Base-by-base conservation (phyloP, 345 rosid genomes). In the Eucalyptus rudis region DNA sequence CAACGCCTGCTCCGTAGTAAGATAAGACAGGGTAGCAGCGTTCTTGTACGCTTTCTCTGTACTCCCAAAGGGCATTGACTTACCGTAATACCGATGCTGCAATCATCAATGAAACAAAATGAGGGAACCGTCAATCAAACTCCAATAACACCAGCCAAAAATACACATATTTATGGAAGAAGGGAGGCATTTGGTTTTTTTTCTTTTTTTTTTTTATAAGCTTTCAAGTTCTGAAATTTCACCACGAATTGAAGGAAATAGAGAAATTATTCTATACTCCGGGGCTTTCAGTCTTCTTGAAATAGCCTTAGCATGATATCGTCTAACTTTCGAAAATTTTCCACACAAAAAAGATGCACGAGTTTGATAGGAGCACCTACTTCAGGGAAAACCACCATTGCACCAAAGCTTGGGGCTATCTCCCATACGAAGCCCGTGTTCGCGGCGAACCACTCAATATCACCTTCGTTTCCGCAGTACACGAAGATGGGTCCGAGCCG, bases 1-100 rank as follows among this genome's bases (percentile, higher is more conserved):
- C 62, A 97, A 93, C 51, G 99, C 99, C 94, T 96, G 99, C 95
- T 96, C 99, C 2, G 99, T 92, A 2, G 99, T 96, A 86, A 97
- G 93, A 91, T 93, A 91, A 3, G 99, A 91, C 80, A 96, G 91
- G 3, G 98, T 94, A 64, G 94, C 90, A 15, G 96, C 97, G 89
- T 96, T 94, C 93, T 91, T 93, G 71, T 94, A 95, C 27, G 99
- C 97, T 87, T 89, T 94, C 17, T 94, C 96, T 33, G 87, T 71
- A 88, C 95, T 94, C 86, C 97, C 96, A 88, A 88, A 96, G 14
- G 99, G 99, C 95, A 94, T 89, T 5, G 99, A 96, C 88, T 95
- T 95, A n/a, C 99, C 99, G 88, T 96, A 96, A 90, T 96, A 96
- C 76, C 97, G 94, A 90, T 96, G 99, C 97, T 96, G 20, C 49